Base-by-base conservation (phyloP, 2,329 filamentous ascomycete genomes). In the Sporothrix globosa region DNA sequence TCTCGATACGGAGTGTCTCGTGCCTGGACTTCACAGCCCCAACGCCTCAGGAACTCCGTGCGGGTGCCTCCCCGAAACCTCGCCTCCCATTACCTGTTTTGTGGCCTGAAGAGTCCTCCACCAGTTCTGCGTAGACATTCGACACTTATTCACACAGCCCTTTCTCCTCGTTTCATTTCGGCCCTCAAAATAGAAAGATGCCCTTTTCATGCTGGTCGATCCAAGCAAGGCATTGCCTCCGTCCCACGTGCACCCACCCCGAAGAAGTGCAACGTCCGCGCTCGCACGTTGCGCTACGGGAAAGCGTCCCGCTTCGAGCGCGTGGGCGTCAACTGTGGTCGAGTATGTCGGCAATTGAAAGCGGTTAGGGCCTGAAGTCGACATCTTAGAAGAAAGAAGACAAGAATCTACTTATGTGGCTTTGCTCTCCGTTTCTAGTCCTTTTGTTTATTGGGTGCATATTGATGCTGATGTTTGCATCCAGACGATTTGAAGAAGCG, bases 91-190 rank as follows among this genome's bases (percentile, higher is more conserved):
- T 60, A 50, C 39, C 54, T 61, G 54, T 61, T 61, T 52, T 69
- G 41, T 61, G 53, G 52, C 34, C 24, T 53, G 39, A 24, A 46
- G 13, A 53, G n/a, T 11, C 44, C 61, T 56, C 58, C 4, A 30
- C 46, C 46, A 27, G 27, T 41, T 56, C 65, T 68, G 30, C 27
- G 48, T 17, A 4, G 34, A 39, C 24, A 39, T 17, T n/a, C n/a
- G n/a, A 21, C 27, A 66, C 10, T 66, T 39, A 5, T 41, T 41
- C 17, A 63, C 27, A 58, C 41, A 53, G 69, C 46, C 65, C 34
- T 50, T 68, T 66, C 50, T 60, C 50, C 56, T 70, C 60, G 60
- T 70, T 66, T 70, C 68, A 70, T 69, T 68, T 60, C 44, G 11
- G 11, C 24, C 19, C 44, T 48, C 54, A 41, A 69, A 60, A 61